These are phyloP conservation scores for Arxiozyma telluris DNA, from an alignment of 1,139 yeast species.

Conservation along the genomic window DNA sequence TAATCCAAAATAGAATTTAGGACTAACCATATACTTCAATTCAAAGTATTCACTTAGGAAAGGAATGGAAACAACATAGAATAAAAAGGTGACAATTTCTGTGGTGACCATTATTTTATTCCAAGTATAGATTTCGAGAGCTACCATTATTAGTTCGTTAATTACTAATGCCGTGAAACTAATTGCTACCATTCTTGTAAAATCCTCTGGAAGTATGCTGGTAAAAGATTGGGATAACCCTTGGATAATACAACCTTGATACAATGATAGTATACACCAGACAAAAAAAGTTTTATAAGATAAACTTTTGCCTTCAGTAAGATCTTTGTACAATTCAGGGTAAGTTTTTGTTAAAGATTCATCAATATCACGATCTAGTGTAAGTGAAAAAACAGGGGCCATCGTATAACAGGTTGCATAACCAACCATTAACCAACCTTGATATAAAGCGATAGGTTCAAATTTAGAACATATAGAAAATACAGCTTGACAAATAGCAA, in stretches of 20 bases:
- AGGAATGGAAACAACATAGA: slow-evolving; percentile 71
- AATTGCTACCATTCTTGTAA: slow-evolving; percentile 72
- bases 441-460: slow-evolving; percentile 88
- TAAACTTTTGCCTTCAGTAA: slow-evolving; percentile 78
- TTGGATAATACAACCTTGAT: slow-evolving; percentile 81
- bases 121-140: slow-evolving; percentile 87
- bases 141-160: slow-evolving; percentile 91
- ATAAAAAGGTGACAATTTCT: slow-evolving; percentile 57
- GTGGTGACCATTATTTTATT: slow-evolving; percentile 65
- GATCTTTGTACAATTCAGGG: slow-evolving; percentile 90
- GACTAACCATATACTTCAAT: slow-evolving; percentile 49
- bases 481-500: slow-evolving; percentile 94
- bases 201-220: slow-evolving; percentile 46
- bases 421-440: slow-evolving; percentile 98
- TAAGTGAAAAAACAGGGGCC: slow-evolving; percentile 96
- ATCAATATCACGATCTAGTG: slow-evolving; percentile 83
- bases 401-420: slow-evolving; percentile 94
- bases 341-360: slow-evolving; percentile 82
- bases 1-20: slow-evolving; percentile 62
- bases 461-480: slow-evolving; percentile 77
- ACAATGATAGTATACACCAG: slow-evolving; percentile 82
- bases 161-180: slow-evolving; percentile 72
- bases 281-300: slow-evolving; percentile 82
- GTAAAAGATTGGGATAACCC: slow-evolving; percentile 68
- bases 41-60: slow-evolving; percentile 79